Conservation (phyloP, 148 eudicot species). For the Heliosperma pusillum region DNA sequence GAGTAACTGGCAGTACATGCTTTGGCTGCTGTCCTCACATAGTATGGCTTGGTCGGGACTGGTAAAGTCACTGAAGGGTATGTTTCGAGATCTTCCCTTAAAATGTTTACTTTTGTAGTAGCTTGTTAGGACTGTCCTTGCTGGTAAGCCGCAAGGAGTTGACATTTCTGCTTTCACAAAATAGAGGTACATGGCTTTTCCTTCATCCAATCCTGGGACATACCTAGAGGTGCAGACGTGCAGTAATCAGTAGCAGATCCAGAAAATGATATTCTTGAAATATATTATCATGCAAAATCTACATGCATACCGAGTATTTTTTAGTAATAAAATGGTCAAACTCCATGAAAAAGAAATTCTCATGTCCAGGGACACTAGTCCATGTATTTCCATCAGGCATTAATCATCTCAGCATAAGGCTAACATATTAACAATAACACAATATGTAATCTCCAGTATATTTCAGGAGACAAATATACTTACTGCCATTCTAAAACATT, state of each 20-base stretch:
- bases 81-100: slow-evolving; percentile 40
- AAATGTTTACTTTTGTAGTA: slow-evolving; percentile 67
- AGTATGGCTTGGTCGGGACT: slow-evolving; percentile 62
- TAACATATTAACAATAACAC: too few relatives aligned
- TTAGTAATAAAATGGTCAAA: background rate
- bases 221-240: slow-evolving; percentile 39
- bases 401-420: too few relatives aligned
- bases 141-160: slow-evolving; percentile 65
- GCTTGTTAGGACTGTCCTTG: slow-evolving; percentile 68
- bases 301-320: background rate
- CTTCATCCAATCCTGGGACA: slow-evolving; percentile 54
- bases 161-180: slow-evolving; percentile 72
- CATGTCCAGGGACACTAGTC: too few relatives aligned
- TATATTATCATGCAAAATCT: too few relatives aligned
- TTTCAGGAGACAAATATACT: background rate
- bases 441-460: too few relatives aligned
- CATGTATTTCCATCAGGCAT: too few relatives aligned
- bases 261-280: too few relatives aligned
- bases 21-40: slow-evolving; percentile 65
- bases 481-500: background rate
- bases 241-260: background rate
- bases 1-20: slow-evolving; percentile 80
- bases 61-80: slow-evolving; percentile 47
- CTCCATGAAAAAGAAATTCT: background rate
- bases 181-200: slow-evolving; percentile 67